Percentiles rank a stretch among this genome's conserved stretches.
Conservation (phyloP, 192 early-diverging fungal genomes). For the Backusella westeae region DNA sequence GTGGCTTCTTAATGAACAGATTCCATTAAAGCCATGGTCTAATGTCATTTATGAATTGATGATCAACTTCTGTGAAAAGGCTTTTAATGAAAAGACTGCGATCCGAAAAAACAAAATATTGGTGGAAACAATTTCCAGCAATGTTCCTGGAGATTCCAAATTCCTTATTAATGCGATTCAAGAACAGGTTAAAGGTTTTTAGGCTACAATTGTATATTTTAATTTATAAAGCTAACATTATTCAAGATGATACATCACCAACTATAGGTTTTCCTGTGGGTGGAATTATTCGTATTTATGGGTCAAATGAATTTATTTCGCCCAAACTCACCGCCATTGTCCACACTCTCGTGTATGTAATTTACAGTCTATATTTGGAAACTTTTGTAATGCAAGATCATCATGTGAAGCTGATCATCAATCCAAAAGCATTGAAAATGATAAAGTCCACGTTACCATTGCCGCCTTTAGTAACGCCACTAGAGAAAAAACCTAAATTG, state of each 20-base stretch:
- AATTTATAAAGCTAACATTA: neutral
- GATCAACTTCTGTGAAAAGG: neutral
- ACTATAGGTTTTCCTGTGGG: constrained; percentile 5
- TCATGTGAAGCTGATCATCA: constrained; percentile 42
- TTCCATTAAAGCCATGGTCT: constrained; percentile 4
- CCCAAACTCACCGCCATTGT: constrained; percentile 48
- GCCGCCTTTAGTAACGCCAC: neutral
- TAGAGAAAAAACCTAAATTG: neutral
- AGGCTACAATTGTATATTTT: neutral
- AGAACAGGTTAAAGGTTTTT: neutral
- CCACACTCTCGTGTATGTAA: constrained; percentile 68
- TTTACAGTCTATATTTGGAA: constrained; percentile 80
- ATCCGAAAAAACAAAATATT: neutral
- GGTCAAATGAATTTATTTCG: neutral
- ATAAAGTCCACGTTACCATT: constrained; percentile 12
- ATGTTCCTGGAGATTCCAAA: constrained; percentile 1
- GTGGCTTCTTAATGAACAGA: neutral
- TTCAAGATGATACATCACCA: neutral
- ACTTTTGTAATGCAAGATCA: constrained; percentile 70
- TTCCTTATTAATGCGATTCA: neutral
- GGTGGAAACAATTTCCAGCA: neutral
- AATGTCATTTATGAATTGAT: neutral
- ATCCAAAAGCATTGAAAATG: constrained; percentile 20
- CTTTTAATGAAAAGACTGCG: neutral
- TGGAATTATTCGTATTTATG: constrained; percentile 20